Conservation (phyloP, 305 asterid genomes). For the Andrographis paniculata region DNA sequence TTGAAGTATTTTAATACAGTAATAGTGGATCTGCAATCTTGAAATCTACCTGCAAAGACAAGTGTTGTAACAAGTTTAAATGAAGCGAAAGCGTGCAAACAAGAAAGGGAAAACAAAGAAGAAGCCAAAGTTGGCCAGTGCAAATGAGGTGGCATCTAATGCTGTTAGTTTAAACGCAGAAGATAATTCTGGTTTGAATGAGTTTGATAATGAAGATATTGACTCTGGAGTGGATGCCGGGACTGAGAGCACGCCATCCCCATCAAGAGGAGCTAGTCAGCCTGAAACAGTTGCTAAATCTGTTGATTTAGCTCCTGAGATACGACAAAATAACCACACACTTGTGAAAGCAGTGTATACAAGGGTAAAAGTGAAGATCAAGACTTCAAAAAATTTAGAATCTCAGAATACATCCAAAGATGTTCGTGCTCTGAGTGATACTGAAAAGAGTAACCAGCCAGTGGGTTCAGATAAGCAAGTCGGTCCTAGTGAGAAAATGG, state of each 20-base stretch:
- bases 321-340: constrained; percentile 37
- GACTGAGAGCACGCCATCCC: constrained; percentile 44
- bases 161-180: constrained; percentile 38
- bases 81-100: constrained; percentile 74
- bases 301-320: constrained; percentile 24
- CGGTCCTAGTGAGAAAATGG: constrained; percentile 50
- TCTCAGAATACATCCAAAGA: constrained; percentile 45
- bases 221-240: constrained; percentile 66
- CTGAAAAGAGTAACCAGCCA: constrained; percentile 58
- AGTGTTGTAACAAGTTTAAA: constrained; percentile 22
- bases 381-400: constrained; percentile 64
- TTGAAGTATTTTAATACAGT: not conserved
- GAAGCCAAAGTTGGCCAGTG: constrained; percentile 40
- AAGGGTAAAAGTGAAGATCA: constrained; percentile 83
- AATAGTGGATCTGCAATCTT: constrained; percentile 15
- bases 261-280: constrained; percentile 24
- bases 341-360: constrained; percentile 57
- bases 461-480: constrained; percentile 49
- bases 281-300: constrained; percentile 31
- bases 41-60: constrained; percentile 9
- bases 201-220: constrained; percentile 49
- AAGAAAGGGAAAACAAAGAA: constrained; percentile 64
- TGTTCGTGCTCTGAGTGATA: constrained; percentile 59
- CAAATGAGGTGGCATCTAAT: constrained; percentile 44
- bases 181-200: constrained; percentile 50